phyloP scores from a whole-genome alignment of 2,329 filamentous ascomycete species.

The Diaporthe humulicola region DNA sequence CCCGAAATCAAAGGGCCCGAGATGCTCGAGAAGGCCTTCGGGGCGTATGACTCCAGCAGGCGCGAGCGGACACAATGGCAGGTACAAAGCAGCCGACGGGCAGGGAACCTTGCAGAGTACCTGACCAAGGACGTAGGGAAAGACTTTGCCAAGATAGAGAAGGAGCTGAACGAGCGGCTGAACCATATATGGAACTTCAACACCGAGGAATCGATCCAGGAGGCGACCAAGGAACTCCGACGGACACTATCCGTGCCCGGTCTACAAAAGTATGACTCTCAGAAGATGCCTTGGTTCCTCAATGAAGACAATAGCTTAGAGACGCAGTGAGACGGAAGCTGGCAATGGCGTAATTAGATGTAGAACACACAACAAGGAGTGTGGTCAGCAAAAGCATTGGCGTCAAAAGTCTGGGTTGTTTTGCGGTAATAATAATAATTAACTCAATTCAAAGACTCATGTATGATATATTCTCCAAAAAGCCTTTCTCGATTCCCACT shows the following conservation, averaged over 20 bases:
- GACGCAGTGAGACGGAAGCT: background rate
- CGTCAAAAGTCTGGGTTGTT: background rate
- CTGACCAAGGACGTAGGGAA: constrained; percentile 52
- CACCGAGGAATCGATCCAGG: constrained; percentile 31
- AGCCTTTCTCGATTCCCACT: background rate
- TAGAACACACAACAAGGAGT: background rate
- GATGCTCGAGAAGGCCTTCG: constrained; percentile 60
- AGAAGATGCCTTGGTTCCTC: constrained; percentile 37
- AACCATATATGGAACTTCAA: constrained; percentile 37
- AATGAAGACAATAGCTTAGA: constrained; percentile 36
- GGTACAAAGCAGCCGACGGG: constrained; percentile 62
- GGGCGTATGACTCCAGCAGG: constrained; percentile 63
- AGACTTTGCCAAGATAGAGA: constrained; percentile 52
- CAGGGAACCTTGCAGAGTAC: constrained; percentile 60
- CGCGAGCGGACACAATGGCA: constrained; percentile 63
- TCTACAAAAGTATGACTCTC: constrained; percentile 28
- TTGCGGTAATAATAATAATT: background rate
- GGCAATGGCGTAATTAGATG: background rate
- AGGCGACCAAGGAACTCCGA: constrained; percentile 35
- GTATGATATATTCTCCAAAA: background rate
- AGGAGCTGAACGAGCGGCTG: constrained; percentile 40
- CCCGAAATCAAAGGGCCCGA: constrained; percentile 48
- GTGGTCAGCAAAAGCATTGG: background rate
- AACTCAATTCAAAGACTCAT: no score
- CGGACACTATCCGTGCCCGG: constrained; percentile 34